Conservation (phyloP, 1,284 basidiomycete genomes). For the Gymnopus androsaceus region DNA sequence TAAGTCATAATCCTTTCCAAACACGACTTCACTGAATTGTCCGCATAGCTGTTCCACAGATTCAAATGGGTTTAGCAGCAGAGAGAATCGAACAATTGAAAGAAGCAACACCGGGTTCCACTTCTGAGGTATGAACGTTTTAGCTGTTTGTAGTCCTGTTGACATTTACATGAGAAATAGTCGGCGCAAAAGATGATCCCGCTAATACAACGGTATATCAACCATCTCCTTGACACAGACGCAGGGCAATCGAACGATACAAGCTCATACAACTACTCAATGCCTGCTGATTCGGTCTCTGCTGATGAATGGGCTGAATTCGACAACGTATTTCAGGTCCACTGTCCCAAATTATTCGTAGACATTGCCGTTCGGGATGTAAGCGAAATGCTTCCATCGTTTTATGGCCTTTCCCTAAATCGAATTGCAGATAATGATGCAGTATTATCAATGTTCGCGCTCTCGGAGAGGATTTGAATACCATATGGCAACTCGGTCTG, state of each 20-base stretch:
- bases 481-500: constrained; percentile 83
- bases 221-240: constrained; percentile 53
- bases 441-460: constrained; percentile 87
- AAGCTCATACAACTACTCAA: constrained; percentile 52
- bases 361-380: constrained; percentile 81
- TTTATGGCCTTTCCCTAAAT: constrained; percentile 8
- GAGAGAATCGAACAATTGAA: constrained; percentile 57
- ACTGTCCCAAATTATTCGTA: constrained; percentile 84
- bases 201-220: constrained; percentile 64
- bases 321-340: constrained; percentile 89
- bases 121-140: constrained; percentile 10
- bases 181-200: constrained; percentile 52
- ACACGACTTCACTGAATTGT: background rate
- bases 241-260: constrained; percentile 28
- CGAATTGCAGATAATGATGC: constrained; percentile 69
- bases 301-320: constrained; percentile 81
- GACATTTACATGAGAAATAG: background rate
- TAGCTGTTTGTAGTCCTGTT: background rate
- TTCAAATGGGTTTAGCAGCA: constrained; percentile 70
- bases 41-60: constrained; percentile 57
- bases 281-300: constrained; percentile 66
- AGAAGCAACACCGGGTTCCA: constrained; percentile 22
- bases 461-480: constrained; percentile 82
- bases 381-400: constrained; percentile 11
- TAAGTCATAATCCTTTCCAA: constrained; percentile 38